Conservation (phyloP, 176 grass and related monocot genomes). For the Avena atlantica region DNA sequence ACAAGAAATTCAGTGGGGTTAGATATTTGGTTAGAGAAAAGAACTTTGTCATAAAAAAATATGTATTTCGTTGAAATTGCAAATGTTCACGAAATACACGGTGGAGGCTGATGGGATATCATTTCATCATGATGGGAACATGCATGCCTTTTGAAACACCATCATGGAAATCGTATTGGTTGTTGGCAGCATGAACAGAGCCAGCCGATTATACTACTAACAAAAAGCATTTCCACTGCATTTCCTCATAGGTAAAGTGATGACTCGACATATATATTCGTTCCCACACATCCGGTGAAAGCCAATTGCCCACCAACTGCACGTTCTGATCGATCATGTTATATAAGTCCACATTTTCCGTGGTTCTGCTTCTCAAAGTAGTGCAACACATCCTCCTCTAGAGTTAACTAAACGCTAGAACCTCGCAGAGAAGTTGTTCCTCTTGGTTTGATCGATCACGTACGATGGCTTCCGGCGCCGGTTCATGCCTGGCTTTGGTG, state of each 20-base stretch:
- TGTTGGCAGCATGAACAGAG: constrained; percentile 33
- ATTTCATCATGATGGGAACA: constrained; percentile 29
- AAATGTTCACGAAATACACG: neutral
- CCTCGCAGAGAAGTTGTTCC: neutral
- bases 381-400: neutral
- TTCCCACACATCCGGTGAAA: constrained; percentile 41
- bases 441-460: neutral
- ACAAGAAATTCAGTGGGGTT: neutral
- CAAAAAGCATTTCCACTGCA: constrained; percentile 22
- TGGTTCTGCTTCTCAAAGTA: constrained; percentile 1
- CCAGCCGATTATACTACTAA: neutral
- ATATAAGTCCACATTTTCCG: constrained; percentile 49
- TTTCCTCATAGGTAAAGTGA: constrained; percentile 54
- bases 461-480: constrained; percentile 42
- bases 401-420: neutral
- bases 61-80: neutral
- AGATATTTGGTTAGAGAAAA: neutral
- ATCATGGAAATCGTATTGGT: constrained; percentile 32
- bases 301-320: constrained; percentile 44
- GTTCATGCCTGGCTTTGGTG: constrained; percentile 31
- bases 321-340: constrained; percentile 32
- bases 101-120: neutral
- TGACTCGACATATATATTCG: constrained; percentile 43
- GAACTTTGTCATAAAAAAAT: neutral
- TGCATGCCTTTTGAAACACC: constrained; percentile 24